Evolutionary conservation across 345 rosid genomes (phyloP), one percentile per base, ranked within the genome.

Genomic region (Salix caprea): DNA sequence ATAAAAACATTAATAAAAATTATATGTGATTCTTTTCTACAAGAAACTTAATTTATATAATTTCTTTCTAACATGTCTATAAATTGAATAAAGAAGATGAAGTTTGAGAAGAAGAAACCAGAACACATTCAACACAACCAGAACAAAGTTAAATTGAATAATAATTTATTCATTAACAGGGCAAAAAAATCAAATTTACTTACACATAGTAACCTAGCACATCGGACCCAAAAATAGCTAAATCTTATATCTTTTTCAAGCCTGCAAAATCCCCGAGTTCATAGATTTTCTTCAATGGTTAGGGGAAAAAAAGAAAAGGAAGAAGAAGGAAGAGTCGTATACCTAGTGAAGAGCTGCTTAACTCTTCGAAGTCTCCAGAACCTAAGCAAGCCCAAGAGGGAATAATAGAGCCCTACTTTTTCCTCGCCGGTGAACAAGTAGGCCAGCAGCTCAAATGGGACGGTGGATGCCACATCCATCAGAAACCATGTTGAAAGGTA

Each of bases 381-480:
- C 64, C 99, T 82, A 76, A 95, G 91, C 66, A 95, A 74, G 18
- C 91, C 91, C 18, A 95, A 73, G 71, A 93, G 81, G 67, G 86
- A 84, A 78, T 84, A 94, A 72, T 92, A 78, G 78, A 89, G 74
- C 18, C 78, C 85, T 62, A 81, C 58, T 67, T 81, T 88, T 37
- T 65, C 56, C 65, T 88, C 81, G 58, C 94, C 97, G 1, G 93
- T 87, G 88, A 91, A 69, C 76, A 89, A 78, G 80, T 86, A 87
- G 36, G 86, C 92, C 9, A 93, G n/a, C 72, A 83, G 76, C 61
- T 88, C 96, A 76, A 87, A 95, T 28, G 99, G 99, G 64, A 93
- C 74, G 7, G 98, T 95, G 24, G 99, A 95, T 73, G 94, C 97
- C 82, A 93, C 92, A 73, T 95, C 99, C 98, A 95, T 91, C 82